Base-by-base conservation (phyloP, 495 filamentous ascomycete genomes). In the Elasticomyces elasticus region DNA sequence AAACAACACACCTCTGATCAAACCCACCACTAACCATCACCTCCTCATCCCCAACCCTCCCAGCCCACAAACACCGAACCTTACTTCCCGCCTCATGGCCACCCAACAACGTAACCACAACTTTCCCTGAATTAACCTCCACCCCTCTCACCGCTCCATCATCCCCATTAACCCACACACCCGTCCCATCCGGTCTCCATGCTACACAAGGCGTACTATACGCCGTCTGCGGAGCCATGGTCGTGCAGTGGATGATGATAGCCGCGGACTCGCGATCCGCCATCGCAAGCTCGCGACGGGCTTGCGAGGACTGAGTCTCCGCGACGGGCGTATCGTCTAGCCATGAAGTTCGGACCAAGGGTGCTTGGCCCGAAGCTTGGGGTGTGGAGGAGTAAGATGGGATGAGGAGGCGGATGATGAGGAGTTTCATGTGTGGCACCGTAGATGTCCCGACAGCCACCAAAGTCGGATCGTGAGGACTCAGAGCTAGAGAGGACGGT, bases 111-210 rank as follows among this genome's bases (percentile, higher is more conserved):
- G 55, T 69, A 19, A 64, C 58, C 31, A 76, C 64, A 3, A 83
- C 64, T 67, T 78, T 85, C 17, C 83, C 83, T 1, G 74, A 81
- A 55, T 66, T 76, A 1, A 71, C 71, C 64, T 86, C 83, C 30
- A 86, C 64, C 3, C 83, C 83, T 17, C 83, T 70, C 52, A 86
- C 70, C 13, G 78, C 65, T 0, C 83, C 83, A 66, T 86, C 83
- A 61, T 86, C 83, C 10, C 78, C 78, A 66, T 83, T 86, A 1
- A 85, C 81, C 78, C 79, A 86, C 5, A 86, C 64, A 0, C 83
- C 83, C 25, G 69, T 75, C 0, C 80, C 82, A 61, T 80, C 72
- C 4, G 82, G 82, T 45, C 83, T 67, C 83, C 83, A 86, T 9
- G 70, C 76, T 10, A 85, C 65, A 55, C 77, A 74, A 20, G 83